Base-by-base conservation (phyloP, 139 green algal genomes). In the Dunaliella primolecta region DNA sequence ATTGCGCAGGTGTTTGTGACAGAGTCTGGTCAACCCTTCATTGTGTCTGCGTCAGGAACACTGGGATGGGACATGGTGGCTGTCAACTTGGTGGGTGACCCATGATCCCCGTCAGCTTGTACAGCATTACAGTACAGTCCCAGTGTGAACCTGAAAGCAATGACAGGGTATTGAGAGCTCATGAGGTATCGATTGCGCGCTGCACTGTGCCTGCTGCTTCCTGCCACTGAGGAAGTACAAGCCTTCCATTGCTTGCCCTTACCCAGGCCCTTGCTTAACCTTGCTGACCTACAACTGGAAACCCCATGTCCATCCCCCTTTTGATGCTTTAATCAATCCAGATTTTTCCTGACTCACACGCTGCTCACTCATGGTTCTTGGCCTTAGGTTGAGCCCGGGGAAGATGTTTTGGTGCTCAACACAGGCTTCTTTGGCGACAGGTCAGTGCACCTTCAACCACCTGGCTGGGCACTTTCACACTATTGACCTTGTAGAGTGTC, bases 51-150 rank as follows among this genome's bases (percentile, higher is more conserved):
- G 0, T 87, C 84, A 70, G 84, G 84, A 78, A 84, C 84, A 1
- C 84, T 87, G 21, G 84, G 84, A 36, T 87, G 84, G 84, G 84
- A 87, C 37, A 81, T 87, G 79, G 71, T 87, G 3, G 84, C 84
- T 15, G 64, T 64, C 2, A 87, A 87, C 79, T 32, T 87, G 30
- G 71, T 83, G 37, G 7, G 78, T 81, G 71, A 11, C 25, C 3
- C 25, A 23, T n/a, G 71, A 3, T 78, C 25, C 25, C 24, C 3
- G 71, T 29, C 56, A 72, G 20, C 56, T 29, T 29, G 56, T 20
- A 23, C 23, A 23, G 56, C 20, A 20, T 23, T 23, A 72, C 56
- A 23, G 20, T 23, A 72, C 56, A 20, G 20, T 72, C 56, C 56
- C 56, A n/a, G 56, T 23, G 20, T 29, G 23, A 72, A 72, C 56